Percentiles rank a stretch among this genome's conserved stretches.
These are phyloP conservation scores for Megacollybia marginata DNA, from an alignment of 768 basidiomycete genomes.

Conservation along the genomic window DNA sequence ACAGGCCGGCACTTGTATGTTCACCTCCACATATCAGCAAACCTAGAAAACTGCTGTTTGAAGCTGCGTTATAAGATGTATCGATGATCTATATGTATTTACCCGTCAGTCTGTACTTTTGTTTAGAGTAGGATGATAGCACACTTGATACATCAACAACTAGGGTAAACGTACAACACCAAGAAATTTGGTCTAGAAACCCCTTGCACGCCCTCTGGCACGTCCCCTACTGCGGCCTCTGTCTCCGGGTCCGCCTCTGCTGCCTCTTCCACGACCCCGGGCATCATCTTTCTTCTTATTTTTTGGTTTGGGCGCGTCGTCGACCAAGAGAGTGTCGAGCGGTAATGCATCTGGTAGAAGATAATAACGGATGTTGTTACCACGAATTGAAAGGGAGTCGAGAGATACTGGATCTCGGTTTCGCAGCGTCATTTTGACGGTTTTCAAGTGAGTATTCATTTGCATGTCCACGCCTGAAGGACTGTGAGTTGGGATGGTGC, in stretches of 20 bases:
- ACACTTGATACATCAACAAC: too few species aligned
- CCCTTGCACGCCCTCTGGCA: conserved; percentile 39
- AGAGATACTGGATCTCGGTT: conserved; percentile 84
- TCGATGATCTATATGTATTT: too few species aligned
- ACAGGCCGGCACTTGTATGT: conserved; percentile 45
- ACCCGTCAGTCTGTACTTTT: too few species aligned
- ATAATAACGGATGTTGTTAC: conserved; percentile 96
- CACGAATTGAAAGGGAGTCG: conserved; percentile 89
- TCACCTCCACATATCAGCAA: conserved; percentile 37
- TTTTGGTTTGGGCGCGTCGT: conserved; percentile 96
- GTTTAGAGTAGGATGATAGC: too few species aligned
- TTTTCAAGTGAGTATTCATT: conserved; percentile 99
- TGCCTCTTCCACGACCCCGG: conserved; percentile 52
- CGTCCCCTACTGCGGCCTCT: conserved; percentile 48
- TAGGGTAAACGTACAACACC: too few species aligned
- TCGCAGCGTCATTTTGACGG: conserved; percentile 91
- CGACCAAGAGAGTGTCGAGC: conserved; percentile 92
- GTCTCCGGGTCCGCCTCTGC: conserved; percentile 39
- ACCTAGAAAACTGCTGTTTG: conserved; percentile 43
- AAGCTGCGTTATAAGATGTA: conserved; percentile 29
- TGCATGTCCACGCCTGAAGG: conserved; percentile 91
- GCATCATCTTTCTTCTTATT: conserved; percentile 82
- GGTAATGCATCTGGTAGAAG: conserved; percentile 97
- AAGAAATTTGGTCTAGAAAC: conserved; percentile 8
- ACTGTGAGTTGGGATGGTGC: conserved; percentile 1